Evolutionary conservation across 169 alveolate genomes (phyloP).

Genomic region (Eimeria maxima): DNA sequence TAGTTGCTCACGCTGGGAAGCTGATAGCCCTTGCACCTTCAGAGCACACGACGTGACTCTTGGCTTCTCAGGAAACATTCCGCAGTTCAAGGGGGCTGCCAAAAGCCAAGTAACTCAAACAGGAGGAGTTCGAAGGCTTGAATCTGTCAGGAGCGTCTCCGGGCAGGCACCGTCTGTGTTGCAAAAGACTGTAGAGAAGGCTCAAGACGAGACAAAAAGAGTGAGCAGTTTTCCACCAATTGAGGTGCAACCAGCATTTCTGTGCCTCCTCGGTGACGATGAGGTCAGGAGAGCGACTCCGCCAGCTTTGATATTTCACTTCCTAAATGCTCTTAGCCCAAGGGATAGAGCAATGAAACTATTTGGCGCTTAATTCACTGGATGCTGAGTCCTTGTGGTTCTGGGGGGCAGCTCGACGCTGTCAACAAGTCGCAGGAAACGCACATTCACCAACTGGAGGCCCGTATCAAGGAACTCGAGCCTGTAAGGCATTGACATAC

Average conservation of each 20-base stretch:
- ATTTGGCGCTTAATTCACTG: neutral
- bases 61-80: slow-evolving; percentile 48
- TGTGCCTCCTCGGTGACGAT: neutral
- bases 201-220: slow-evolving; percentile 60
- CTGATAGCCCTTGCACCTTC: neutral
- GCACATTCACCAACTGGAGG: slow-evolving; percentile 45
- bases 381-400: neutral
- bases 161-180: slow-evolving; percentile 71
- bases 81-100: slow-evolving; percentile 61
- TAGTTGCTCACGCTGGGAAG: neutral
- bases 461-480: slow-evolving; percentile 63
- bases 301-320: neutral
- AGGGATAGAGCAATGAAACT: neutral
- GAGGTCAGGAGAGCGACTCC: neutral
- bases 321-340: neutral
- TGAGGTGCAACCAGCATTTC: neutral
- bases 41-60: neutral
- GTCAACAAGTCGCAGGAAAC: slow-evolving; percentile 71
- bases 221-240: neutral
- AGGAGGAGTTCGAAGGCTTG: slow-evolving; percentile 56
- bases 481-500: neutral
- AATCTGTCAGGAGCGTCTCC: slow-evolving; percentile 36
- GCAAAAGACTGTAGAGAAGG: slow-evolving; percentile 74
- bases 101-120: slow-evolving; percentile 20
- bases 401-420: slow-evolving; percentile 54